Percentiles rank a stretch among this genome's conserved stretches.
Evolutionary conservation across 805 yeast species (phyloP).

Genomic region (Starmerella stellata): DNA sequence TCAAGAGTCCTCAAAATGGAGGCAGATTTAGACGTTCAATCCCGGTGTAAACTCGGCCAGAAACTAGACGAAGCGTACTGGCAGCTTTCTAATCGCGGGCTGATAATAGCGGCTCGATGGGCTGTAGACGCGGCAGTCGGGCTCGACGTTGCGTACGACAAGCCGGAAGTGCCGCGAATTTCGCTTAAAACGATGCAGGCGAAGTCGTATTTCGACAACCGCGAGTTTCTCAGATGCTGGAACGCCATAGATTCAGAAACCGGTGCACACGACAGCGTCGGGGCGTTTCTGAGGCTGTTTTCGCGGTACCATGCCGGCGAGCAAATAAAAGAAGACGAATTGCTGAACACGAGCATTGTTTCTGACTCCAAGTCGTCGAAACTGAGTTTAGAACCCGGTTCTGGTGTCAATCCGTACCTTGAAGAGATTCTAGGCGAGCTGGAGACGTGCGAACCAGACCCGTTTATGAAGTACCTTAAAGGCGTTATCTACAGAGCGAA

Average conservation of each 20-base stretch:
- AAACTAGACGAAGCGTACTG: constrained; percentile 22
- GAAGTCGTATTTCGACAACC: constrained; percentile 54
- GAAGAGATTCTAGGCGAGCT: constrained; percentile 27
- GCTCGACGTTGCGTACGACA: constrained; percentile 21
- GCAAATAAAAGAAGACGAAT: constrained; percentile 47
- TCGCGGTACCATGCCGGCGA: constrained; percentile 60
- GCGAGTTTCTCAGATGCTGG: constrained; percentile 70
- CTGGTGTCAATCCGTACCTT: constrained; percentile 20
- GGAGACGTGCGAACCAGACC: constrained; percentile 22
- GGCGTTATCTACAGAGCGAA: constrained; percentile 53
- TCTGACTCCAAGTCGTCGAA: constrained; percentile 10
- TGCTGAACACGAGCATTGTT: constrained; percentile 41
- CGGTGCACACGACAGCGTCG: neutral
- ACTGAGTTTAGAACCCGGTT: too few species aligned
- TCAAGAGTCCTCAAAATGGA: too few species aligned
- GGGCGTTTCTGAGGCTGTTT: constrained; percentile 45
- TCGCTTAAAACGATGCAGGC: constrained; percentile 44
- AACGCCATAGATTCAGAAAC: constrained; percentile 19
- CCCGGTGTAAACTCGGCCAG: constrained; percentile 1
- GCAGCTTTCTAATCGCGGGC: constrained; percentile 37
- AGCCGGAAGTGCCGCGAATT: constrained; percentile 7
- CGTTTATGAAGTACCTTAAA: constrained; percentile 51
- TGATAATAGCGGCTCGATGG: constrained; percentile 55
- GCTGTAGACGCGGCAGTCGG: constrained; percentile 63
- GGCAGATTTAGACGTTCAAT: neutral